phyloP scores from a whole-genome alignment of 805 yeast genomes.

The Diddensiella transvaalensis region DNA sequence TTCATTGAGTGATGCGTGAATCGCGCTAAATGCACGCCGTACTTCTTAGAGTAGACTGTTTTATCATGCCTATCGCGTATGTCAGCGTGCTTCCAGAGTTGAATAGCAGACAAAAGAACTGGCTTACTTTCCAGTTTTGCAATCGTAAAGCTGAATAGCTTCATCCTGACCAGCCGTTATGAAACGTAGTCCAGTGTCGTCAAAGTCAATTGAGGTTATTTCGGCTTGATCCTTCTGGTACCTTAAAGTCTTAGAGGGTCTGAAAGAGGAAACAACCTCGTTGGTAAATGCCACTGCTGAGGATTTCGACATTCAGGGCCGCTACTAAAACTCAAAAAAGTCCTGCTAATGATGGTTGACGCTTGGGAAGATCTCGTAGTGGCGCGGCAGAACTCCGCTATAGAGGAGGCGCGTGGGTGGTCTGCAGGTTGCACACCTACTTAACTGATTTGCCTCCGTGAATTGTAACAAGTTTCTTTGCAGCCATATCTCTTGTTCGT shows the following conservation, averaged over 20 bases:
- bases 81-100: too few relatives aligned
- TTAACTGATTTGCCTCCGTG: too few relatives aligned
- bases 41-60: slow-evolving; percentile 78
- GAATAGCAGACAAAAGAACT: too few relatives aligned
- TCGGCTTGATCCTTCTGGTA: slow-evolving; percentile 35
- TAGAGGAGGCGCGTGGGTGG: too few relatives aligned
- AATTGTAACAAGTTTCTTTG: too few relatives aligned
- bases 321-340: too few relatives aligned
- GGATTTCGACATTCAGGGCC: slow-evolving; percentile 6
- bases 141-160: slow-evolving; percentile 78
- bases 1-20: slow-evolving; percentile 73
- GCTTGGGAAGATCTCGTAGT: too few relatives aligned
- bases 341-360: too few relatives aligned
- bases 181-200: slow-evolving; percentile 75
- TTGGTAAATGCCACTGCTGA: slow-evolving; percentile 18
- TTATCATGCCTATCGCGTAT: slow-evolving; percentile 39
- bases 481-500: too few relatives aligned
- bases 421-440: too few relatives aligned
- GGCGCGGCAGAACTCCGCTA: too few relatives aligned
- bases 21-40: slow-evolving; percentile 83
- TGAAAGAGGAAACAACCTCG: slow-evolving; percentile 27
- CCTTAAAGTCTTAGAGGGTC: slow-evolving; percentile 48
- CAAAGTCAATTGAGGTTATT: slow-evolving; percentile 55
- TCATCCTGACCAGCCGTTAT: slow-evolving; percentile 86
- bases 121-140: slow-evolving; percentile 49